Base-by-base conservation (phyloP, 805 yeast genomes). In the Starmerella bombi region DNA sequence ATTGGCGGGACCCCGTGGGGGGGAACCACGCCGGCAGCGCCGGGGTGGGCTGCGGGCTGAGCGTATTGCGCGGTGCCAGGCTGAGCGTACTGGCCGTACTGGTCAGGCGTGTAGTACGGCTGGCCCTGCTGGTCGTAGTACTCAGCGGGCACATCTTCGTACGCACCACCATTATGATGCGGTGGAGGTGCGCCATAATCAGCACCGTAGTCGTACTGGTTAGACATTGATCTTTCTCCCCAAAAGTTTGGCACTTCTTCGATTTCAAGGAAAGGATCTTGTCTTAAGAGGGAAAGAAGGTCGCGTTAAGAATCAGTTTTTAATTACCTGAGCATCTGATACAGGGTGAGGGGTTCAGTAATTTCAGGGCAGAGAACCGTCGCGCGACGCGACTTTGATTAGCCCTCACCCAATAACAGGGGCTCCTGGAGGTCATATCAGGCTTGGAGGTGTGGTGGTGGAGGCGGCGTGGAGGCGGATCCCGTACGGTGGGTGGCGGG, bases 1-100 rank as follows among this genome's bases (percentile, higher is more conserved):
- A n/a, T n/a, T 8, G 9, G 30, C 6, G 14, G 28, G 22, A 10
- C 14, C 10, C 36, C 37, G n/a, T n/a, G n/a, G 27, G 25, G 22
- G 5, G 22, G 23, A 16, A 21, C 37, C n/a, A 29, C 34, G 37
- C 21, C 4, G 38, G 37, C 37, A 32, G 42, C 15, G 25, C 27
- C 34, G 32, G 25, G 10, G 28, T 34, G 17, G 25, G 32, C 60
- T 57, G 43, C 32, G 32, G 32, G 25, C 16, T 5, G 29, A 25
- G 16, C 35, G 30, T 23, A 17, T n/a, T n/a, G n/a, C n/a, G n/a
- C n/a, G n/a, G n/a, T n/a, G 30, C 34, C 36, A 27, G 16, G 28
- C 25, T 33, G 40, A 8, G 41, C 34, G 32, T 36, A 36, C 61
- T 69, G 66, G 25, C 59, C 63, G 46, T 65, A 69, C 38, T 57